Evolutionary conservation across 108 stramenopile species (phyloP), one percentile per base, ranked within the genome.

Genomic region (Fistulifera solaris): DNA sequence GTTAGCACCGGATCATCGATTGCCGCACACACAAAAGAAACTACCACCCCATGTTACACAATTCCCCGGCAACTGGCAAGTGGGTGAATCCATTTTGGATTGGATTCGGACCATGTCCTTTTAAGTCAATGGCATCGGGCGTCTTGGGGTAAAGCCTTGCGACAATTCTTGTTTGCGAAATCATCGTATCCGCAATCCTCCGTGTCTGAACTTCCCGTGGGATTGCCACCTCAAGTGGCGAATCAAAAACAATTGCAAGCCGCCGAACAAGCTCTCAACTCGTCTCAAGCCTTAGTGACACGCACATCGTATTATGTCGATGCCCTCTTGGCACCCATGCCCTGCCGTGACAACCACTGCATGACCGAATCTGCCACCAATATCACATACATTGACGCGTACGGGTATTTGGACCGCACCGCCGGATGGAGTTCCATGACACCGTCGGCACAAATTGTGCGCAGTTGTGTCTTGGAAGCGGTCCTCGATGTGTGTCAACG

Each of bases 21-120:
- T 35, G 31, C 31, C 31, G 31, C 31, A 35, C 3, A 3, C 3
- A 3, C 48, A 72, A 0, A 70, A 66, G 25, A 55, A 73, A 53
- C 60, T 71, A 0, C 63, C 83, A 39, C 58, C 58, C 8, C 52
- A 84, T 39, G 76, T 76, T 5, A 75, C 76, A 7, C 70, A 77
- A 27, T 89, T 85, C 56, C 76, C 67, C 42, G 88, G 88, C 0
- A 79, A 88, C 64, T 83, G 81, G 82, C 67, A 76, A 27, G 75
- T 78, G 40, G 68, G 49, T 0, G 84, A 89, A 55, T 66, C 84
- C 38, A 57, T 89, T 52, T 52, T 80, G 50, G 88, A 89, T 67
- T 89, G 88, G 88, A 68, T 89, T 18, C 63, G 62, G 18, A 67
- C 78, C n/a, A 83, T 85, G 83, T 66, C 62, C 31, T 81, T 63